Conservation (phyloP, 2,329 filamentous ascomycete genomes). For the Colletotrichum coccodes region DNA sequence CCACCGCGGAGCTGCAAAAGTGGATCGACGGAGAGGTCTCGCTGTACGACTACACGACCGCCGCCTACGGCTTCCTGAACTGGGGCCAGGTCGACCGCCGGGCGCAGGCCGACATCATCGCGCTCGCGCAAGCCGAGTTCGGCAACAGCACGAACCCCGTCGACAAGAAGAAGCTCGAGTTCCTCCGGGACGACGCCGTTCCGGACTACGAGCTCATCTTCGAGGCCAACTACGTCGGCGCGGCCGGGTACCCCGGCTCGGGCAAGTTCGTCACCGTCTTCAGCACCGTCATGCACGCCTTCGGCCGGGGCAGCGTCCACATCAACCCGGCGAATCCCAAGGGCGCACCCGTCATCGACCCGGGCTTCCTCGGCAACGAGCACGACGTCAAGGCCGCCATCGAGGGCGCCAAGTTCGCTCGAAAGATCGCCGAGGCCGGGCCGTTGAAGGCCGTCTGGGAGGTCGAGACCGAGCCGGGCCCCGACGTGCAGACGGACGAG, state of each 20-base stretch:
- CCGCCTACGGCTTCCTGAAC: conserved; percentile 51
- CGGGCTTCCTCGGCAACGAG: conserved; percentile 41
- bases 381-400: conserved; percentile 43
- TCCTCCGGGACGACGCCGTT: conserved; percentile 44
- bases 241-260: conserved; percentile 39
- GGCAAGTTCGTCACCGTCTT: conserved; percentile 35
- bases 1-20: conserved; percentile 50
- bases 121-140: conserved; percentile 44
- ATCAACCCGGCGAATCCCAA: conserved; percentile 42
- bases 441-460: conserved; percentile 21
- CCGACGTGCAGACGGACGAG: conserved; percentile 12
- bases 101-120: conserved; percentile 39
- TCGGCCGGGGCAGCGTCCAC: conserved; percentile 37
- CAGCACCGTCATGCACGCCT: conserved; percentile 33
- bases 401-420: conserved; percentile 39
- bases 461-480: conserved; percentile 26
- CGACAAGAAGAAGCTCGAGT: conserved; percentile 50
- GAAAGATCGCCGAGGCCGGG: conserved; percentile 29
- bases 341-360: conserved; percentile 40
- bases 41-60: conserved; percentile 49
- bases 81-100: conserved; percentile 49
- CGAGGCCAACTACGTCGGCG: conserved; percentile 42
- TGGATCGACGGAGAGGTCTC: conserved; percentile 43
- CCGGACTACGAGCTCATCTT: conserved; percentile 43
- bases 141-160: conserved; percentile 40